A percentile compares a stretch with the other conserved stretches of the same genome.
These are phyloP conservation scores for Tolypocladium inflatum DNA, from an alignment of 2,329 filamentous ascomycete genomes.

Conservation along the genomic window DNA sequence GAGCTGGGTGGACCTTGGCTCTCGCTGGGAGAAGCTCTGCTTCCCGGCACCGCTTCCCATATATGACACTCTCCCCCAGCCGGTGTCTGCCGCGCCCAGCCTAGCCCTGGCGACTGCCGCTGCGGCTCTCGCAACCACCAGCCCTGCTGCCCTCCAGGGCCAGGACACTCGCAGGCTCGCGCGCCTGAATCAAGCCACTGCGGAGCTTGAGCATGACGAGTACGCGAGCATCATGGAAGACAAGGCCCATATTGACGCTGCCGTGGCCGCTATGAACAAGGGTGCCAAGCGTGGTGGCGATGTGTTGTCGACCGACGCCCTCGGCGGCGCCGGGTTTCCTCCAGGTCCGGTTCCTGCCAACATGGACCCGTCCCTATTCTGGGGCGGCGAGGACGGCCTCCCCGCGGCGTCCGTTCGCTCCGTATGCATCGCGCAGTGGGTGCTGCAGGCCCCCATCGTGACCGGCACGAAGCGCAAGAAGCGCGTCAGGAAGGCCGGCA, in stretches of 20 bases:
- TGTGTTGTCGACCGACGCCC: no score
- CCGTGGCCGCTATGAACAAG: background rate
- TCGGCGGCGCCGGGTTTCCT: background rate
- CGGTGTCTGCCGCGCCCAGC: slow-evolving; percentile 7
- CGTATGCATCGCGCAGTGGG: slow-evolving; percentile 59
- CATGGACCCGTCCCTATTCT: slow-evolving; percentile 14
- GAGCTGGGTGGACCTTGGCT: slow-evolving; percentile 59
- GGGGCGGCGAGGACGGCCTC: slow-evolving; percentile 57
- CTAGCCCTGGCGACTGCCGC: slow-evolving; percentile 7
- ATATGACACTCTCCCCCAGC: slow-evolving; percentile 6
- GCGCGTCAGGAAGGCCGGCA: slow-evolving; percentile 14
- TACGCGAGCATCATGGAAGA: background rate
- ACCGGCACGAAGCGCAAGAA: slow-evolving; percentile 28
- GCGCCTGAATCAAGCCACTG: background rate
- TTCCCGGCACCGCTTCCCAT: slow-evolving; percentile 44
- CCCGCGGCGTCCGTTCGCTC: slow-evolving; percentile 62
- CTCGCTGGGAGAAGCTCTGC: slow-evolving; percentile 65
- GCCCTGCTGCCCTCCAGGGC: background rate
- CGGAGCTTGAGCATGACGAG: background rate
- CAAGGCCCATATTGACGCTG: background rate
- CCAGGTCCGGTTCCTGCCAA: background rate
- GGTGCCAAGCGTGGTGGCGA: background rate
- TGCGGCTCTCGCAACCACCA: slow-evolving; percentile 12
- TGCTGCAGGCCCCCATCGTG: slow-evolving; percentile 46
- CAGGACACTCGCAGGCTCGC: background rate